These are phyloP conservation scores for Starmerella floris DNA, from an alignment of 805 yeast genomes.

Conservation along the genomic window DNA sequence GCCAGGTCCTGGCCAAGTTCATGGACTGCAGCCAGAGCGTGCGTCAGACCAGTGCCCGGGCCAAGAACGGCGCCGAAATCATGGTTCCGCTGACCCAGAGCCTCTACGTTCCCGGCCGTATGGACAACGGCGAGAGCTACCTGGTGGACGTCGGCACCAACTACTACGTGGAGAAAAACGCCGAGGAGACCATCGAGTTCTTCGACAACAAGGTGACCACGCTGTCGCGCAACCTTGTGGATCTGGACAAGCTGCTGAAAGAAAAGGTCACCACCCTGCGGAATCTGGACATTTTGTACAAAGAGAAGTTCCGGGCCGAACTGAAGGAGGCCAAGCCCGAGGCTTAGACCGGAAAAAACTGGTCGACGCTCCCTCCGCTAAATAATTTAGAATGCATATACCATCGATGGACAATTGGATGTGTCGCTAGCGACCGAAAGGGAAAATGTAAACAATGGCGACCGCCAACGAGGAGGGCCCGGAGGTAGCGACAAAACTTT, in stretches of 20 bases:
- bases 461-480: too few species aligned
- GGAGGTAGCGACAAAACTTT: too few species aligned
- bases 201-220: conserved; percentile 64
- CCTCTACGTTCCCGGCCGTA: conserved; percentile 74
- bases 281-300: conserved; percentile 37
- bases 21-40: conserved; percentile 67
- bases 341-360: neutral
- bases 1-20: conserved; percentile 69
- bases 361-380: too few species aligned
- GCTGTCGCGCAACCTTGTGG: conserved; percentile 55
- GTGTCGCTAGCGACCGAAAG: neutral
- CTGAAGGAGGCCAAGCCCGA: conserved; percentile 1
- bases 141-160: conserved; percentile 96
- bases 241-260: conserved; percentile 58
- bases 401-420: neutral
- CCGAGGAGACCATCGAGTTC: conserved; percentile 52
- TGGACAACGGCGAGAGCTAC: conserved; percentile 50
- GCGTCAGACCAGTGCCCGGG: conserved; percentile 35
- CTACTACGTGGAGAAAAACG: conserved; percentile 71
- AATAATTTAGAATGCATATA: neutral
- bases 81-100: conserved; percentile 83
- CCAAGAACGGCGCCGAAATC: conserved; percentile 38
- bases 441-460: too few species aligned
- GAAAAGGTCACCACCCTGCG: conserved; percentile 57
- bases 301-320: conserved; percentile 13